phyloP scores from a whole-genome alignment of 495 filamentous ascomycete species.

The Daldinia decipiens region DNA sequence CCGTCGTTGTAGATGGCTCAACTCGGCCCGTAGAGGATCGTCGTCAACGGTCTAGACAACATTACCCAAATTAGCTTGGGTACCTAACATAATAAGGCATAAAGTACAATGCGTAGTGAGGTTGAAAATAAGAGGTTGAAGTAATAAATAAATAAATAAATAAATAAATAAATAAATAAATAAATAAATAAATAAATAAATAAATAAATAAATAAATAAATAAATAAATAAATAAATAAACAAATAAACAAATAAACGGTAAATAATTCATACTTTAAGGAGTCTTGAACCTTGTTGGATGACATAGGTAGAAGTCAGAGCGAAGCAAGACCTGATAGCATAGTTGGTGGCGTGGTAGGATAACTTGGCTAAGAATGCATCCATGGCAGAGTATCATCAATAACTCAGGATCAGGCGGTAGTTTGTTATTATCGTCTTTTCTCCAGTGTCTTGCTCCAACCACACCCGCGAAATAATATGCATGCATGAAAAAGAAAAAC shows the following conservation, averaged over 20 bases:
- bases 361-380: constrained; percentile 77
- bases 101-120: no score
- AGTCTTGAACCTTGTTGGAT: constrained; percentile 82
- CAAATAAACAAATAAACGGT: neutral
- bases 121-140: no score
- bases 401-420: neutral
- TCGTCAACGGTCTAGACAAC: constrained; percentile 41
- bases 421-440: constrained; percentile 13
- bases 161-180: neutral
- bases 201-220: neutral
- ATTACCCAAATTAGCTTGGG: constrained; percentile 29
- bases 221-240: neutral
- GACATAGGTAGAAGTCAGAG: constrained; percentile 86
- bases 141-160: neutral
- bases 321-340: constrained; percentile 89
- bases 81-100: neutral
- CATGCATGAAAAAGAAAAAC: constrained; percentile 15
- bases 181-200: neutral
- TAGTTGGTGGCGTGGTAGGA: constrained; percentile 84
- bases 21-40: constrained; percentile 42
- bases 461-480: constrained; percentile 14
- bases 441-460: constrained; percentile 2
- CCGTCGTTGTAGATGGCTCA: constrained; percentile 45
- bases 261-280: constrained; percentile 69
- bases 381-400: constrained; percentile 64